Conservation (phyloP, 306 rosid genomes). For the Fagus sylvatica region DNA sequence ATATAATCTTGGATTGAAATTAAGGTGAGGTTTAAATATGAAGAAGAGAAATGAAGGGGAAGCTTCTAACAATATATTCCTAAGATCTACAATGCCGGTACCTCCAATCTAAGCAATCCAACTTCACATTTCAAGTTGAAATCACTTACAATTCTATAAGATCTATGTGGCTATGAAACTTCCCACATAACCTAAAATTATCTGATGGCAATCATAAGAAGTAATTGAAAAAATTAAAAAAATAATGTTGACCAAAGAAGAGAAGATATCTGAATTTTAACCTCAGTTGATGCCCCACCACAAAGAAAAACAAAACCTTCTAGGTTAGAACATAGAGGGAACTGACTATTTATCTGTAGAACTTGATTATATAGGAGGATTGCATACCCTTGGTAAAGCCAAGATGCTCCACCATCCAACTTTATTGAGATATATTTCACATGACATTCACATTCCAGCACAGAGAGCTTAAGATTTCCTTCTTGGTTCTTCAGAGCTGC, state of each 20-base stretch:
- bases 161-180: background rate
- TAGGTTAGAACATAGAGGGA: slow-evolving; percentile 1
- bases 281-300: background rate
- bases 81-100: background rate
- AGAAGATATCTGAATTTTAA: slow-evolving; percentile 1
- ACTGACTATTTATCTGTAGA: slow-evolving; percentile 16
- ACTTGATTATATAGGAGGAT: slow-evolving; percentile 25
- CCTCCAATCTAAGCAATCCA: too few species aligned
- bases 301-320: background rate
- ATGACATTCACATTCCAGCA: slow-evolving; percentile 66
- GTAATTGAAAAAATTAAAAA: background rate
- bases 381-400: slow-evolving; percentile 87
- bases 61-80: background rate
- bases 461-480: slow-evolving; percentile 60
- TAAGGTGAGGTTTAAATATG: background rate
- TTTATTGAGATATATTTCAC: slow-evolving; percentile 59
- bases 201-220: background rate
- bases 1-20: background rate
- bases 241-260: background rate
- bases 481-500: slow-evolving; percentile 56
- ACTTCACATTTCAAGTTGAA: too few species aligned
- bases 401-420: slow-evolving; percentile 82
- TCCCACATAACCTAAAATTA: background rate
- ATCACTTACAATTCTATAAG: too few species aligned
- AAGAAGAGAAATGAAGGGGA: background rate